Conservation (phyloP, 2,329 filamentous ascomycete genomes). For the Sclerotinia minor region DNA sequence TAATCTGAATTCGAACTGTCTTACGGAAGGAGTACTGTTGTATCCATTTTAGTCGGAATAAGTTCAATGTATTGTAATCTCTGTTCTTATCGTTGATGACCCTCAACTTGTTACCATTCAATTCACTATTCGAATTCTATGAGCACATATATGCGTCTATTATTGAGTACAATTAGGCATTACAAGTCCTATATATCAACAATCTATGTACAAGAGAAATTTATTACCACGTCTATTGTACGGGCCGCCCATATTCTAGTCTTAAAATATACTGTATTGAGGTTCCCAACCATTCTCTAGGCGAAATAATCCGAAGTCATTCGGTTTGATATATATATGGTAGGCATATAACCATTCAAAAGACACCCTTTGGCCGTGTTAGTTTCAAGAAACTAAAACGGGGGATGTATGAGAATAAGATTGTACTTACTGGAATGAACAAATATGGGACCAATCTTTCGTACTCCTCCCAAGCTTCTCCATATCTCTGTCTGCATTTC, state of each 20-base stretch:
- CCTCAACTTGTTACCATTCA: background rate
- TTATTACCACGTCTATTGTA: background rate
- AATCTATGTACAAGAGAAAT: conserved; percentile 20
- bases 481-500: conserved; percentile 75
- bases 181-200: conserved; percentile 9
- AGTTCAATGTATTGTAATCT: too few relatives aligned
- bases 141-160: too few relatives aligned
- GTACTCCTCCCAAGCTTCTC: conserved; percentile 79
- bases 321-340: background rate
- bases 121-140: background rate
- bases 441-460: conserved; percentile 77
- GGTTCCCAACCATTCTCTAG: background rate
- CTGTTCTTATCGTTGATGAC: background rate
- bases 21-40: too few relatives aligned
- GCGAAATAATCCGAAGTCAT: background rate
- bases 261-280: background rate
- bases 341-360: conserved; percentile 9
- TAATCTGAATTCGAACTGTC: too few relatives aligned
- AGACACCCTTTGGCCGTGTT: conserved; percentile 9
- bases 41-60: background rate
- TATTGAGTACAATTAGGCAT: conserved; percentile 11
- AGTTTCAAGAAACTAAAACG: background rate
- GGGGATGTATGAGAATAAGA: background rate
- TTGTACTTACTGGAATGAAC: conserved; percentile 67
- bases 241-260: conserved; percentile 4